Conservation (phyloP, 1,284 basidiomycete species). For the Ceratobasidium sp. region DNA sequence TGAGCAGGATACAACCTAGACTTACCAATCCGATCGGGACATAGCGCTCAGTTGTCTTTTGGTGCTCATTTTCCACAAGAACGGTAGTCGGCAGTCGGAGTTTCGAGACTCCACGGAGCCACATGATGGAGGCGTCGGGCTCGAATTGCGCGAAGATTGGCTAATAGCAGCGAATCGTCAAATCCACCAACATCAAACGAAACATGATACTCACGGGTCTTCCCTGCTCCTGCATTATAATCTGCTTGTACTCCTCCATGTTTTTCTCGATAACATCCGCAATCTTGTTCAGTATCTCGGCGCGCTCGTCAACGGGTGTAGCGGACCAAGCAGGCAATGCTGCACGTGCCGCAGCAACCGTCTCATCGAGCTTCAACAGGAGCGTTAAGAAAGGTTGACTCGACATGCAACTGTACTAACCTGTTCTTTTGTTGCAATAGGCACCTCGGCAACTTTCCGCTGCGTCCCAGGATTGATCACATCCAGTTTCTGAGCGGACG, state of each 20-base stretch:
- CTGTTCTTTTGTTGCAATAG: slow-evolving; percentile 27
- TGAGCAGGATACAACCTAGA: not conserved
- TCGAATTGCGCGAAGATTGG: not conserved
- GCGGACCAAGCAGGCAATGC: slow-evolving; percentile 22
- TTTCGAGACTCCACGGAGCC: not conserved
- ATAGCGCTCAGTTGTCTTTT: not conserved
- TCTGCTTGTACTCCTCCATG: slow-evolving; percentile 10
- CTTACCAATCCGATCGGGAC: slow-evolving; percentile 23
- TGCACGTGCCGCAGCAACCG: slow-evolving; percentile 34
- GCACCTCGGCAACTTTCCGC: slow-evolving; percentile 23
- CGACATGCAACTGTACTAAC: not conserved
- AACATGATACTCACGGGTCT: not conserved
- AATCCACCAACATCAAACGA: not conserved
- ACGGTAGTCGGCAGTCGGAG: slow-evolving; percentile 1
- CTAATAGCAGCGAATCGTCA: not conserved
- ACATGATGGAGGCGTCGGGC: not conserved
- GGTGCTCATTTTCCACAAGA: not conserved
- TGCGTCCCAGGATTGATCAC: slow-evolving; percentile 34
- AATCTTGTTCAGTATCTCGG: slow-evolving; percentile 15
- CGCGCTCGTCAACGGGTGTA: slow-evolving; percentile 32
- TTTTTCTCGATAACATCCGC: slow-evolving; percentile 26
- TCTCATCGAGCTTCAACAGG: slow-evolving; percentile 24
- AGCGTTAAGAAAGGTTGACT: not conserved
- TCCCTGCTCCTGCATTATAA: slow-evolving; percentile 20
- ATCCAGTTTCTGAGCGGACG: slow-evolving; percentile 21